Evolutionary conservation across 1,139 yeast species (phyloP).

Genomic region (Lodderomyces parapsilosis): DNA sequence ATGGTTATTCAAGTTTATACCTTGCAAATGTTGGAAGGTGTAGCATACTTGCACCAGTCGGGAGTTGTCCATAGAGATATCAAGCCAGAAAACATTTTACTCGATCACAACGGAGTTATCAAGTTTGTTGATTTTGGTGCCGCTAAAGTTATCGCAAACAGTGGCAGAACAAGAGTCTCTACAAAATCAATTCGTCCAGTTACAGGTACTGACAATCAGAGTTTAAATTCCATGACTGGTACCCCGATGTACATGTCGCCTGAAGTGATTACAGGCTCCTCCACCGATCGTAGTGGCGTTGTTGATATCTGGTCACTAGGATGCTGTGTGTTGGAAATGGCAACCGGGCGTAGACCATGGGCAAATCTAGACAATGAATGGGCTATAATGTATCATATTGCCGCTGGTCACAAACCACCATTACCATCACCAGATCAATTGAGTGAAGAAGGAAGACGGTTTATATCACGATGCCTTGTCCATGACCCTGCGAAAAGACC

Average conservation of each 20-base stretch:
- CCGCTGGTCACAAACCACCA: constrained; percentile 90
- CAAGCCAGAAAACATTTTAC: constrained; percentile 88
- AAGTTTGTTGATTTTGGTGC: constrained; percentile 98
- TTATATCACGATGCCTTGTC: constrained; percentile 74
- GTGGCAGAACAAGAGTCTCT: constrained; percentile 45
- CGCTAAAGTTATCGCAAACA: constrained; percentile 86
- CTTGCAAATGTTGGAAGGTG: constrained; percentile 89
- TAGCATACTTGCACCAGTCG: constrained; percentile 90
- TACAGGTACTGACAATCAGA: constrained; percentile 14
- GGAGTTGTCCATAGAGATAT: constrained; percentile 98
- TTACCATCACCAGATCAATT: constrained; percentile 79
- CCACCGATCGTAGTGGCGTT: constrained; percentile 65
- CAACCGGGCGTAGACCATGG: constrained; percentile 84
- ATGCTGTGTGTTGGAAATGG: constrained; percentile 80
- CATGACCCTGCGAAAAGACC: constrained; percentile 81
- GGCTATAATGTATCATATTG: constrained; percentile 98
- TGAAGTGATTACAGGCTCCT: constrained; percentile 83
- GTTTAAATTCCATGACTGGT: constrained; percentile 70
- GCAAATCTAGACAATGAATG: constrained; percentile 93
- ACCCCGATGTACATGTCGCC: constrained; percentile 99
- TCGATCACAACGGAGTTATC: constrained; percentile 90
- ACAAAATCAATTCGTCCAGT: constrained; percentile 11
- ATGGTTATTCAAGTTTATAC: constrained; percentile 89
- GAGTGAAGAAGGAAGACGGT: constrained; percentile 67
- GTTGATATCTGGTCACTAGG: constrained; percentile 86